Base-by-base conservation (phyloP, 176 grass and related monocot species). In the Hyparrhenia diplandra region DNA sequence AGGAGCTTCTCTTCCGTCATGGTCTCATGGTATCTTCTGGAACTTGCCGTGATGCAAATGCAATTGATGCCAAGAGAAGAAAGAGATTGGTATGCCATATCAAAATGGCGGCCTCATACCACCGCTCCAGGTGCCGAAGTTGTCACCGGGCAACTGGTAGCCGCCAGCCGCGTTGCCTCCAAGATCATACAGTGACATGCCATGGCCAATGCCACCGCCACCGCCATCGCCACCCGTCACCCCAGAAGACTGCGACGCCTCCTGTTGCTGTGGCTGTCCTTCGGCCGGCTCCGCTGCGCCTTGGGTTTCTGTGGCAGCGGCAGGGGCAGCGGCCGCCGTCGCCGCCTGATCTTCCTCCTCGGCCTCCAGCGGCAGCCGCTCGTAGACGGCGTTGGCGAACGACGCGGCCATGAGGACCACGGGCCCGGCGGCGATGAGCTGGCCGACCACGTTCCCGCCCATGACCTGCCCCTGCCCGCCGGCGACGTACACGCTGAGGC, bases 391-490 rank as follows among this genome's bases (percentile, higher is more conserved):
- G 75, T 89, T 99, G 13, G 90, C 82, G 16, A 99, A 99, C 3
- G 92, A 99, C 1, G 96, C 90, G 11, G 90, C 93, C 90, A 99
- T 87, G 82, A 99, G 84, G 39, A 95, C 61, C 8, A 99, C 93
- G 0, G 96, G 88, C 51, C 85, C 87, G 3, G 90, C 88, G 16
- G 96, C 90, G 80, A 99, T 54, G 13, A 99, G 90, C 47, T 76
- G 85, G 42, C 93, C 93, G 3, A 91, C 93, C 14, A 99, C 91
- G 79, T 52, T 99, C 12, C 97, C 97, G 64, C 97, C 97, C 12
- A 99, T 71, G 0, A 99, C 93, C 69, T 99, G 97, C 1, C 97
- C 97, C 76, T 99, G 97, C 20, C 89, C 87, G 3, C 93, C 89
- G 10, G 97, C 71, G 10, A 99, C 89, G 86, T 90, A 99, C 42